These are phyloP conservation scores for Myxozyma neotropica DNA, from an alignment of 805 yeast genomes.

Conservation along the genomic window DNA sequence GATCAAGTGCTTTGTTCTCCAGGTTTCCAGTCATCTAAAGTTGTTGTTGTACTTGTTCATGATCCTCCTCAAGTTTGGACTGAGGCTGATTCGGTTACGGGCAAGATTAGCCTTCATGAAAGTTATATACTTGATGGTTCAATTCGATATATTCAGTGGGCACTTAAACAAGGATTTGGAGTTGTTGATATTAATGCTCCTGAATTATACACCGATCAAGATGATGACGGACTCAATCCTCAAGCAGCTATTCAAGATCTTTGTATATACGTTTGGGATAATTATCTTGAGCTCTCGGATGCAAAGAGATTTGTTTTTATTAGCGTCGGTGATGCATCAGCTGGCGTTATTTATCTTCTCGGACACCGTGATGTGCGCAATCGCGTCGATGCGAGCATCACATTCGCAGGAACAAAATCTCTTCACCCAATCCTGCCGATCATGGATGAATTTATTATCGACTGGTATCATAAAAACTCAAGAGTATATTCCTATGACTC, in stretches of 20 bases:
- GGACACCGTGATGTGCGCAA: conserved; percentile 76
- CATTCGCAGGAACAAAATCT: conserved; percentile 69
- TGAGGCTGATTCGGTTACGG: conserved; percentile 73
- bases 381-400: conserved; percentile 63
- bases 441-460: conserved; percentile 84
- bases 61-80: conserved; percentile 96
- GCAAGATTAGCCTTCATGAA: conserved; percentile 70
- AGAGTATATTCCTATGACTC: conserved; percentile 55
- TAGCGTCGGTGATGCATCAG: conserved; percentile 88
- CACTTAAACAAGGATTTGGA: conserved; percentile 62
- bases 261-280: conserved; percentile 83
- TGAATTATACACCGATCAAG: conserved; percentile 49
- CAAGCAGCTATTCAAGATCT: conserved; percentile 72
- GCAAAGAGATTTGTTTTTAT: conserved; percentile 73
- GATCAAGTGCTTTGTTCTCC: conserved; percentile 74
- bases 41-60: conserved; percentile 72
- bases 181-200: conserved; percentile 85
- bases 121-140: conserved; percentile 79
- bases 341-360: conserved; percentile 80
- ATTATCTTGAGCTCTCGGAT: conserved; percentile 75
- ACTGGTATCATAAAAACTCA: conserved; percentile 89
- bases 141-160: conserved; percentile 69
- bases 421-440: conserved; percentile 80
- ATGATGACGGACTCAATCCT: conserved; percentile 49
- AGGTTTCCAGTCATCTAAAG: conserved; percentile 57